phyloP scores from a whole-genome alignment of 164 flowering plant genomes.

The Dillenia turbinata region DNA sequence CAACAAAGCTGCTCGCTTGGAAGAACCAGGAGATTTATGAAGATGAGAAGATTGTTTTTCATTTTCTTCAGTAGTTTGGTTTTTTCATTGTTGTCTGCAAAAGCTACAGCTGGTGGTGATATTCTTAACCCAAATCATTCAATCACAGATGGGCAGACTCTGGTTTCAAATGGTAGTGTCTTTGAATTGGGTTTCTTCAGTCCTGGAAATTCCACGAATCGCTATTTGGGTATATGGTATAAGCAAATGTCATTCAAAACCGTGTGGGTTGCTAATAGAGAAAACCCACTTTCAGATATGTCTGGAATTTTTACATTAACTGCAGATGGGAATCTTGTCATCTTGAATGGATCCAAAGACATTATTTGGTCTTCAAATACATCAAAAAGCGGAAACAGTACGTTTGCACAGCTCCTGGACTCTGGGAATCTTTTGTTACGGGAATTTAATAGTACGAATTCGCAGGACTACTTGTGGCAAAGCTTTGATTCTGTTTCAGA shows the following conservation, averaged over 20 bases:
- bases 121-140: not conserved
- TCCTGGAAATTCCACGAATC: slow-evolving; percentile 4
- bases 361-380: not conserved
- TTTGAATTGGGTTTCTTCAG: slow-evolving; percentile 14
- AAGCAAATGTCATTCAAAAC: not conserved
- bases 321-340: not conserved
- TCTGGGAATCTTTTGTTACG: not conserved
- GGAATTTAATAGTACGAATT: not conserved
- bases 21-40: no score
- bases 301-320: not conserved
- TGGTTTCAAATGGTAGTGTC: not conserved
- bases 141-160: slow-evolving; percentile 1
- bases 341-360: not conserved
- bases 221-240: slow-evolving; percentile 12
- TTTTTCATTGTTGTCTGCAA: not conserved
- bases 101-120: not conserved
- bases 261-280: slow-evolving; percentile 19
- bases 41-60: no score
- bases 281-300: slow-evolving; percentile 1
- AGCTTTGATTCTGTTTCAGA: slow-evolving; percentile 19
- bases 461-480: not conserved
- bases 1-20: no score
- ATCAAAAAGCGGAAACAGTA: not conserved
- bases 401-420: not conserved
- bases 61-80: no score